Conservation (phyloP, 306 rosid genomes). For the Prunus salicina region DNA sequence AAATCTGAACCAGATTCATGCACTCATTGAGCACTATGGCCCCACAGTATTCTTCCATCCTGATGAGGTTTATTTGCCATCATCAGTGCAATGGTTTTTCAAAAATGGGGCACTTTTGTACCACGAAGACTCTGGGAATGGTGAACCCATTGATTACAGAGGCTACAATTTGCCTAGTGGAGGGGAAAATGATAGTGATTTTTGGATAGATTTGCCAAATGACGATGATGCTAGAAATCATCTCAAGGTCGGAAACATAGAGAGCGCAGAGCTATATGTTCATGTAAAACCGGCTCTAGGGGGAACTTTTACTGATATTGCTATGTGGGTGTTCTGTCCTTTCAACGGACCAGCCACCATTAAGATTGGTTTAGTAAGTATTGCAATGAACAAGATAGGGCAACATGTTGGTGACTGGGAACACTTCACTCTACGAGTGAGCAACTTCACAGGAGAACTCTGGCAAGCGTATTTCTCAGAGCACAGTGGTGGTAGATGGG, state of each 20-base stretch:
- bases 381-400: slow-evolving; percentile 72
- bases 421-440: slow-evolving; percentile 87
- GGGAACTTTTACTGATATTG: slow-evolving; percentile 76
- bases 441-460: slow-evolving; percentile 86
- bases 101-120: slow-evolving; percentile 58
- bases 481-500: slow-evolving; percentile 92
- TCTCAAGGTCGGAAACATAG: slow-evolving; percentile 56
- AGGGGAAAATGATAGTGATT: slow-evolving; percentile 53
- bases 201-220: slow-evolving; percentile 73
- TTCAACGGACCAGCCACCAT: slow-evolving; percentile 62
- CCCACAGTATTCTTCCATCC: slow-evolving; percentile 74
- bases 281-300: slow-evolving; percentile 77
- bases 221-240: slow-evolving; percentile 35
- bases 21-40: slow-evolving; percentile 52
- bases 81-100: slow-evolving; percentile 65
- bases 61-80: slow-evolving; percentile 49
- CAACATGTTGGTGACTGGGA: slow-evolving; percentile 97
- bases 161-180: slow-evolving; percentile 69
- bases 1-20: slow-evolving; percentile 50
- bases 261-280: slow-evolving; percentile 69
- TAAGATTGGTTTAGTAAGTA: slow-evolving; percentile 55
- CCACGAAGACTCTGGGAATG: slow-evolving; percentile 34
- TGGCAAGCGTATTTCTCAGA: slow-evolving; percentile 81
- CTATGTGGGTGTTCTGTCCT: slow-evolving; percentile 80
- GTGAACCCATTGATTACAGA: slow-evolving; percentile 41